Conservation (phyloP, 2,329 filamentous ascomycete species). For the Gaeumannomyces tritici region DNA sequence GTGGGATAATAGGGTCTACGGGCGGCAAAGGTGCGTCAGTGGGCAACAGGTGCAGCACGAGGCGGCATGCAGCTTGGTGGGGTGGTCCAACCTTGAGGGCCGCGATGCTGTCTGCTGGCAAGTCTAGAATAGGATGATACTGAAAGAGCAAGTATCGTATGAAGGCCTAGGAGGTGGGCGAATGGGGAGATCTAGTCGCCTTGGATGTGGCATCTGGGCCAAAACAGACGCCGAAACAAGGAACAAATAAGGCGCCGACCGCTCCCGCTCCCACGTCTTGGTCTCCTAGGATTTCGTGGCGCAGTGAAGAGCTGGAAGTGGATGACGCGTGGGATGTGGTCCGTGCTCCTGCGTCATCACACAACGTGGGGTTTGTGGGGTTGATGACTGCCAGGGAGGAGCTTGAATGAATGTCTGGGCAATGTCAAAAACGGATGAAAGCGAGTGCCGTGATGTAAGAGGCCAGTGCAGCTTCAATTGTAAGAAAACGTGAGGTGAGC, state of each 20-base stretch:
- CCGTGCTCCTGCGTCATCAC: slow-evolving; percentile 1
- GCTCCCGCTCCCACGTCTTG: neutral
- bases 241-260: neutral
- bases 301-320: neutral
- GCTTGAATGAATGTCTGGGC: neutral
- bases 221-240: neutral
- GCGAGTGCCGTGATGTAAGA: neutral
- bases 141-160: neutral
- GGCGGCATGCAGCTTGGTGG: neutral
- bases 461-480: neutral
- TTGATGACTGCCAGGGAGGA: neutral
- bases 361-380: neutral
- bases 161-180: too few relatives aligned
- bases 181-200: neutral
- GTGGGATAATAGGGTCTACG: neutral
- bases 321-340: neutral
- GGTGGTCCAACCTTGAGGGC: neutral
- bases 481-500: neutral
- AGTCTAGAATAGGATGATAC: neutral
- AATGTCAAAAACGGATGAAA: neutral
- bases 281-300: neutral
- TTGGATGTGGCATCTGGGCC: neutral
- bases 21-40: neutral
- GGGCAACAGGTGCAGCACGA: neutral
- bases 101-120: neutral